A percentile compares a stretch with the other conserved stretches of the same genome.
Evolutionary conservation across 139 green algal genomes (phyloP).

Genomic region (Chlamydomonas schloesseri): DNA sequence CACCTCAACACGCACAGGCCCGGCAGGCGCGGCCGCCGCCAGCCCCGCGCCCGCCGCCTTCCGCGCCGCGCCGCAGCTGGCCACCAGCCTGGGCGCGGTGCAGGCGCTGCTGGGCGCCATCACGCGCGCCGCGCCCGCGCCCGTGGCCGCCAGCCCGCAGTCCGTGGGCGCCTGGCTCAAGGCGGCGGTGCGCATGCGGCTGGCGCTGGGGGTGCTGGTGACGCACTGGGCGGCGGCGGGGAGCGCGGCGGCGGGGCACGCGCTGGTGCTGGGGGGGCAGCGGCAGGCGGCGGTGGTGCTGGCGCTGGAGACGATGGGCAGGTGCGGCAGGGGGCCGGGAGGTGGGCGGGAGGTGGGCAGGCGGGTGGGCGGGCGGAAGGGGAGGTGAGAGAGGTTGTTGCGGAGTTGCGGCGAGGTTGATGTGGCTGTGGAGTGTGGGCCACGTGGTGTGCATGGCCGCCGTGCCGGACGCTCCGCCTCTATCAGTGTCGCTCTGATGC

Average conservation of each 20-base stretch:
- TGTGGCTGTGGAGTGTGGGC: too few species aligned
- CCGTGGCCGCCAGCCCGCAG: slow-evolving; percentile 1
- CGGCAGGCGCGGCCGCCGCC: too few species aligned
- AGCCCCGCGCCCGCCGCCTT: too few species aligned
- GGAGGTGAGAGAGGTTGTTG: background rate
- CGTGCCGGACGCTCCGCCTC: too few species aligned
- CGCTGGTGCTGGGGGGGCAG: slow-evolving; percentile 34
- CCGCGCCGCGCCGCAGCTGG: background rate
- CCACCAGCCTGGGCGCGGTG: background rate
- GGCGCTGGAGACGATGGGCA: slow-evolving; percentile 40
- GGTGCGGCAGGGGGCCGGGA: too few species aligned
- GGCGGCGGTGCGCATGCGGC: background rate
- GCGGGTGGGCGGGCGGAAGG: background rate
- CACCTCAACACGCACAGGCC: too few species aligned
- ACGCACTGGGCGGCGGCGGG: background rate
- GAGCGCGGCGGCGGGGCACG: slow-evolving; percentile 23
- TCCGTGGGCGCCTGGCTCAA: slow-evolving; percentile 12
- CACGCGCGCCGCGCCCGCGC: slow-evolving; percentile 8
- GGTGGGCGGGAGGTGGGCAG: too few species aligned
- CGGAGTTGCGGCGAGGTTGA: too few species aligned
- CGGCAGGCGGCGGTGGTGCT: slow-evolving; percentile 19
- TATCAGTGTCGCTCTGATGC: too few species aligned
- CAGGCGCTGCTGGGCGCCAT: slow-evolving; percentile 16
- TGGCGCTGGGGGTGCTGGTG: slow-evolving; percentile 12
- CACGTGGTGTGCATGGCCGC: too few species aligned